Conservation (phyloP, 2,329 filamentous ascomycete genomes). For the Falciphora oryzae region DNA sequence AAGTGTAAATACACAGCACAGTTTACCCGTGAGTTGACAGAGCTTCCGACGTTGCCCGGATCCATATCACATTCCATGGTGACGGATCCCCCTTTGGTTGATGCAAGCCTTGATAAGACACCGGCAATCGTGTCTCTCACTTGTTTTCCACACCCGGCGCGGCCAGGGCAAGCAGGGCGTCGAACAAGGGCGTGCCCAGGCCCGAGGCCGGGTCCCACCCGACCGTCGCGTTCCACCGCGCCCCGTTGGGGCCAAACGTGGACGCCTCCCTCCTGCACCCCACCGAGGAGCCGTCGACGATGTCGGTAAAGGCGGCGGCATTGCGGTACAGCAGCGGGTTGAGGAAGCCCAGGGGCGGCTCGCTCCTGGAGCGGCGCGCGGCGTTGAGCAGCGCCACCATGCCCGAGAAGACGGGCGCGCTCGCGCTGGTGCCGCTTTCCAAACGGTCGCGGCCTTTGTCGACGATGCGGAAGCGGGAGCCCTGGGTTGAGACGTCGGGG, state of each 20-base stretch:
- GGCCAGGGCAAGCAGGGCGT: constrained; percentile 21
- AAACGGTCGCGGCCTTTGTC: constrained; percentile 17
- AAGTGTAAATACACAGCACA: background rate
- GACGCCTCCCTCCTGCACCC: constrained; percentile 22
- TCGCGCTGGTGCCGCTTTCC: constrained; percentile 29
- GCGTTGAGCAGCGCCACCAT: constrained; percentile 38
- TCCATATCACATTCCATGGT: too few species aligned
- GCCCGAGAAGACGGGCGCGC: constrained; percentile 34
- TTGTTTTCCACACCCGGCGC: constrained; percentile 6
- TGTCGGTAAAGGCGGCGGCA: constrained; percentile 24
- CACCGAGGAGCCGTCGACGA: constrained; percentile 22
- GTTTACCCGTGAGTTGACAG: background rate
- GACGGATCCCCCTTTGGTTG: too few species aligned
- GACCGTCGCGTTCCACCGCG: constrained; percentile 24
- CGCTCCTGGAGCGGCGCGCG: constrained; percentile 28
- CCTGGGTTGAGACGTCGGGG: constrained; percentile 51
- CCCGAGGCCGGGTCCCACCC: constrained; percentile 29
- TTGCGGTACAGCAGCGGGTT: constrained; percentile 31
- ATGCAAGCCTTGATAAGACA: too few species aligned
- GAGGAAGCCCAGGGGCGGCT: constrained; percentile 30
- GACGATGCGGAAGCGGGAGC: constrained; percentile 25
- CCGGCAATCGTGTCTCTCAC: background rate
- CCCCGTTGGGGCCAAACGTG: constrained; percentile 16
- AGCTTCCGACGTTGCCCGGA: too few species aligned
- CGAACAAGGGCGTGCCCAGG: constrained; percentile 25